A percentile compares a stretch with the other conserved stretches of the same genome.
Conservation (phyloP, 345 rosid genomes). For the Euphorbia peplus region DNA sequence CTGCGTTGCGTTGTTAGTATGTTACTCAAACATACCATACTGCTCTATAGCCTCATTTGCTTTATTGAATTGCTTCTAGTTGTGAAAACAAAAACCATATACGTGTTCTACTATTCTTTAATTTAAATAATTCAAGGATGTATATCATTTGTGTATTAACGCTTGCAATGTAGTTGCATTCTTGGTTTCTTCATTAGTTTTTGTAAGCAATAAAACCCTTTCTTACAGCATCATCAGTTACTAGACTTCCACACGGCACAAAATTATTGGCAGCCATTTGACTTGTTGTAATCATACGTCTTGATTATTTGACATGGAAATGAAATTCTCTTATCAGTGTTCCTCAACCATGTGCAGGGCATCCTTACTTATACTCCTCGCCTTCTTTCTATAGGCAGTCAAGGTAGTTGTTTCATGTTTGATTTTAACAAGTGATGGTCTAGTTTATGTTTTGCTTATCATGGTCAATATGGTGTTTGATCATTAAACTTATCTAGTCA, state of each 20-base stretch:
- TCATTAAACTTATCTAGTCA: not conserved
- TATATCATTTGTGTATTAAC: not conserved
- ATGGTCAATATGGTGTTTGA: not conserved
- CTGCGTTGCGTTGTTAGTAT: not conserved
- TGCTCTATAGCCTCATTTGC: not conserved
- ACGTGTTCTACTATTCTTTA: not conserved
- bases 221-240: not conserved
- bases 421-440: not conserved
- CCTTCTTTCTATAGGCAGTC: slow-evolving; percentile 61
- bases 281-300: not conserved
- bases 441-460: not conserved
- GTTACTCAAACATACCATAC: not conserved
- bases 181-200: not conserved
- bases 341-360: slow-evolving; percentile 48
- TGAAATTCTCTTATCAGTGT: not conserved
- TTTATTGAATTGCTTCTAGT: not conserved
- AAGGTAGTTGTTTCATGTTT: slow-evolving; percentile 47
- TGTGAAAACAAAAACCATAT: not conserved
- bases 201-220: not conserved
- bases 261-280: not conserved
- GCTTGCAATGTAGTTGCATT: not conserved
- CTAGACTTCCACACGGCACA: not conserved
- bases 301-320: not conserved
- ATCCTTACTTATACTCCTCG: slow-evolving; percentile 77
- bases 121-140: not conserved